These are phyloP conservation scores for Mycena belliarum DNA, from an alignment of 768 basidiomycete genomes.

Conservation along the genomic window DNA sequence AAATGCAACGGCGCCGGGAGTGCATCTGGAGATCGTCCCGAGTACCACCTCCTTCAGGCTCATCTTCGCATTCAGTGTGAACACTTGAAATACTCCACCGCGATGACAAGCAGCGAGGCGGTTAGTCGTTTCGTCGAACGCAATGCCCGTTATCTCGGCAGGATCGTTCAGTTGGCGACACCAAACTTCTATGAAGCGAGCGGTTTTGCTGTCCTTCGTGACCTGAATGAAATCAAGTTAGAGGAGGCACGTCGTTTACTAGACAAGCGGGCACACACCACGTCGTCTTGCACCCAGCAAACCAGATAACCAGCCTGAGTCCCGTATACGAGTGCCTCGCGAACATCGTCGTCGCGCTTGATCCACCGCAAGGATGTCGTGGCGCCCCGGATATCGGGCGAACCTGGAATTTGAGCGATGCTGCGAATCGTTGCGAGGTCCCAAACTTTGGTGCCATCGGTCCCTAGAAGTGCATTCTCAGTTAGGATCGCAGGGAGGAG, in stretches of 20 bases:
- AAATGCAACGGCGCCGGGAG: slow-evolving; percentile 23
- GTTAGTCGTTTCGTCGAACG: slow-evolving; percentile 21
- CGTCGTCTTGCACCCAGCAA: slow-evolving; percentile 20
- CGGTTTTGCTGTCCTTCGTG: no score
- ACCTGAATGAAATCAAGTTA: no score
- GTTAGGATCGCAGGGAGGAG: no score
- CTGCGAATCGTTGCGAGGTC: slow-evolving; percentile 6
- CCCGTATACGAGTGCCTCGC: slow-evolving; percentile 15
- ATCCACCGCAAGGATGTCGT: slow-evolving; percentile 21
- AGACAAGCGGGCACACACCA: no score
- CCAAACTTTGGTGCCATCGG: slow-evolving; percentile 18
- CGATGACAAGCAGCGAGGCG: slow-evolving; percentile 23
- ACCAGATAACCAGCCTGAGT: slow-evolving; percentile 19
- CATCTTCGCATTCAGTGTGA: slow-evolving; percentile 13
- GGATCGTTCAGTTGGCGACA: background rate
- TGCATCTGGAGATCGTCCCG: slow-evolving; percentile 9
- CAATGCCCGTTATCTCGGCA: slow-evolving; percentile 23
- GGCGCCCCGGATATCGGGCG: slow-evolving; percentile 6
- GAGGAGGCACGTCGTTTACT: no score
- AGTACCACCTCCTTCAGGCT: slow-evolving; percentile 16
- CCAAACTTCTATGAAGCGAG: no score
- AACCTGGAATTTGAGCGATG: background rate
- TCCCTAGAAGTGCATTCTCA: background rate
- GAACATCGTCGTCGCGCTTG: slow-evolving; percentile 18
- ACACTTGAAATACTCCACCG: slow-evolving; percentile 20